phyloP scores from a whole-genome alignment of 371 early-diverging fungal species.

The Zychaea mexicana region DNA sequence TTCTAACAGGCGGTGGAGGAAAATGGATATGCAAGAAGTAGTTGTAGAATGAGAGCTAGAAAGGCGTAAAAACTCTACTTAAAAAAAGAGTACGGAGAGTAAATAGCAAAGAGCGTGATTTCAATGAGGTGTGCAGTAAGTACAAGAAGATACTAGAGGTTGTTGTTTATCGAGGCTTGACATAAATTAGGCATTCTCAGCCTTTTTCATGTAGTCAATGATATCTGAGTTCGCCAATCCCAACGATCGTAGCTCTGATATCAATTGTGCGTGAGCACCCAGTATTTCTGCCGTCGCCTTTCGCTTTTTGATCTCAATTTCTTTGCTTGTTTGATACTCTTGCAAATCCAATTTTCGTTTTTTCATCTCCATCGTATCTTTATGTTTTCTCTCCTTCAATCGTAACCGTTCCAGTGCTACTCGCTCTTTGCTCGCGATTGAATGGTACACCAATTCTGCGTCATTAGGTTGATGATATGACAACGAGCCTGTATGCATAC shows the following conservation, averaged over 20 bases:
- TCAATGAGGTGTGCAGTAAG: not conserved
- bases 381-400: not conserved
- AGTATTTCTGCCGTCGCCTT: not conserved
- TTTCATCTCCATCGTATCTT: slow-evolving; percentile 2
- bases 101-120: not conserved
- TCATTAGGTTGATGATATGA: not conserved
- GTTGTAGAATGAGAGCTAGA: too few species aligned
- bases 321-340: not conserved
- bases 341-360: not conserved
- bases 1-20: too few species aligned
- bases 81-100: too few species aligned
- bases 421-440: not conserved
- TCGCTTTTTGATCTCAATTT: not conserved
- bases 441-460: not conserved
- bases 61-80: too few species aligned
- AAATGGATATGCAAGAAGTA: too few species aligned
- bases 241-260: not conserved
- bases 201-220: not conserved
- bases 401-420: not conserved
- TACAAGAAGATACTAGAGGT: too few species aligned
- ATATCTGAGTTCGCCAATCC: slow-evolving; percentile 1
- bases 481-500: not conserved
- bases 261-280: not conserved
- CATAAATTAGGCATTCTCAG: not conserved
- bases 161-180: too few species aligned